Percentiles rank a stretch among this genome's conserved stretches.
phyloP scores from a whole-genome alignment of 768 basidiomycete genomes.

The Sutorius australiensis region DNA sequence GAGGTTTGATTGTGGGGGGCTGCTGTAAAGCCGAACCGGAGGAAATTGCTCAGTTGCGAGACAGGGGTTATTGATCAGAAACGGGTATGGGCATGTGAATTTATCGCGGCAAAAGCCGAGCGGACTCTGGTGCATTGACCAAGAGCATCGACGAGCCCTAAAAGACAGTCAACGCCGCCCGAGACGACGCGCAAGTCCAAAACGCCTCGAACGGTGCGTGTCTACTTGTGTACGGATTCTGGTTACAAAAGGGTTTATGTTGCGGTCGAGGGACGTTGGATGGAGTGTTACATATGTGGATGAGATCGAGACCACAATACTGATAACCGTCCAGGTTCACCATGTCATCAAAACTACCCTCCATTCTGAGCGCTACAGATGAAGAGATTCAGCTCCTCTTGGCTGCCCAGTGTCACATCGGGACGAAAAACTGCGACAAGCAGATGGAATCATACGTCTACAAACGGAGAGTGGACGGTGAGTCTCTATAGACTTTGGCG shows the following conservation, averaged over 20 bases:
- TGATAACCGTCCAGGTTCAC: slow-evolving; percentile 32
- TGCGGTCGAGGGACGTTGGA: slow-evolving; percentile 23
- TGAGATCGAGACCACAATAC: slow-evolving; percentile 17
- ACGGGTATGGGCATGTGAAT: slow-evolving; percentile 18
- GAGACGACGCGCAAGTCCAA: slow-evolving; percentile 39
- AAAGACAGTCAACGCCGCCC: slow-evolving; percentile 38
- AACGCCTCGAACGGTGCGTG: slow-evolving; percentile 39
- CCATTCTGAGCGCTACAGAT: slow-evolving; percentile 89
- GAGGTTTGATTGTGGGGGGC: slow-evolving; percentile 59
- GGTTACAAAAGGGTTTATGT: slow-evolving; percentile 4
- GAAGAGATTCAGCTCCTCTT: slow-evolving; percentile 96
- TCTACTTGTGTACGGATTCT: background rate
- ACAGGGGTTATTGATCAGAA: slow-evolving; percentile 14
- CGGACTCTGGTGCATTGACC: slow-evolving; percentile 13
- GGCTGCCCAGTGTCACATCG: slow-evolving; percentile 94
- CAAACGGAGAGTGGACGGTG: slow-evolving; percentile 94
- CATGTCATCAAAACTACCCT: slow-evolving; percentile 89
- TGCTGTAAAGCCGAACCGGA: slow-evolving; percentile 62
- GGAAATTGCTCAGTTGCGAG: slow-evolving; percentile 39
- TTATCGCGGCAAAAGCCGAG: slow-evolving; percentile 17
- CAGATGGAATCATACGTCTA: slow-evolving; percentile 98
- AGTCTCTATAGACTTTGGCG: slow-evolving; percentile 28
- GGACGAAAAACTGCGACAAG: slow-evolving; percentile 99
- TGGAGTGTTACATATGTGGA: slow-evolving; percentile 35
- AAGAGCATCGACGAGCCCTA: slow-evolving; percentile 17